These are phyloP conservation scores for Scheffersomyces coipomensis DNA, from an alignment of 805 yeast genomes.

Conservation along the genomic window DNA sequence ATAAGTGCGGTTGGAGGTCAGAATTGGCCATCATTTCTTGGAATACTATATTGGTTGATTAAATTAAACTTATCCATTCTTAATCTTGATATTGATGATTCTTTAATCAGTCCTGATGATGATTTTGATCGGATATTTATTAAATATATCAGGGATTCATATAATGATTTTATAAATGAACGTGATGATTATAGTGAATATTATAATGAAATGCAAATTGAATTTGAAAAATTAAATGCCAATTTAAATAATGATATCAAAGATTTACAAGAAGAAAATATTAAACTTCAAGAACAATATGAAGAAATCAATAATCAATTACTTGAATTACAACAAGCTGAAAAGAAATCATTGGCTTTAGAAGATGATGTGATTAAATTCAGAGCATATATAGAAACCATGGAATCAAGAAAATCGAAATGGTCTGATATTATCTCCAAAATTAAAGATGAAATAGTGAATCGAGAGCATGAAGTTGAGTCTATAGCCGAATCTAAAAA, in stretches of 20 bases:
- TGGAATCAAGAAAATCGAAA: conserved; percentile 60
- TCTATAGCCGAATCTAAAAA: conserved; percentile 37
- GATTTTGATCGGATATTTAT: conserved; percentile 52
- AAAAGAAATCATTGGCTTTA: conserved; percentile 58
- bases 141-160: conserved; percentile 63
- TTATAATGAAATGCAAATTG: conserved; percentile 53
- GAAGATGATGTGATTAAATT: conserved; percentile 71
- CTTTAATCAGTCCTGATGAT: conserved; percentile 38
- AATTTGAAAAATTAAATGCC: conserved; percentile 51
- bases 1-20: conserved; percentile 90
- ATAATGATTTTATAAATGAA: conserved; percentile 61
- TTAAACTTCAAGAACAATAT: conserved; percentile 35
- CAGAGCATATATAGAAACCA: conserved; percentile 65
- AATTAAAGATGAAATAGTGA: conserved; percentile 52
- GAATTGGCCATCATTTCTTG: conserved; percentile 81
- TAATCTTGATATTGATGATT: conserved; percentile 26
- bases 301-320: conserved; percentile 43
- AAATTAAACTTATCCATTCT: conserved; percentile 44
- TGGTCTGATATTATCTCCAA: conserved; percentile 64
- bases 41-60: conserved; percentile 81
- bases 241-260: conserved; percentile 49
- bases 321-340: conserved; percentile 48
- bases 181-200: conserved; percentile 60
- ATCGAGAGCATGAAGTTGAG: conserved; percentile 41
- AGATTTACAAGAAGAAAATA: conserved; percentile 39